Conservation (phyloP, 2,329 filamentous ascomycete genomes). For the Epichloe scottii region DNA sequence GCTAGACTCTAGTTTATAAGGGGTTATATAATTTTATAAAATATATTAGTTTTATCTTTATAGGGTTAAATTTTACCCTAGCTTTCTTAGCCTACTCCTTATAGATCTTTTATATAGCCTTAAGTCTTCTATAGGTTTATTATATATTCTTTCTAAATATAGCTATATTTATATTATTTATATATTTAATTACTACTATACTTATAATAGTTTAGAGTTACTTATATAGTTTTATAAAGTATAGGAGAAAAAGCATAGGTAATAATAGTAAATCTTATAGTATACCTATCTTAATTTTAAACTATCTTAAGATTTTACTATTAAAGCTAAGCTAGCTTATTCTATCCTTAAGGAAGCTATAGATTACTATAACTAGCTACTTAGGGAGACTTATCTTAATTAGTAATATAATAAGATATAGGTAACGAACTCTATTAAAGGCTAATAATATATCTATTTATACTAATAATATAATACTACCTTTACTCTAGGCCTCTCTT, state of each 20-base stretch:
- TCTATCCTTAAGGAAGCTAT: no score
- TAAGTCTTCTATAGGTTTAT: no score
- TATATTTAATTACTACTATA: background rate
- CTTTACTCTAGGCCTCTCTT: background rate
- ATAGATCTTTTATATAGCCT: no score
- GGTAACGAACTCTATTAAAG: background rate
- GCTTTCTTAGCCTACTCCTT: no score
- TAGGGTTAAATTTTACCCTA: no score
- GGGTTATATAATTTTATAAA: no score
- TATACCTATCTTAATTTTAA: background rate
- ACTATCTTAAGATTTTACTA: background rate
- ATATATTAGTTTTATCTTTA: no score
- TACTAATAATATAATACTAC: no score
- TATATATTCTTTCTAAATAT: no score
- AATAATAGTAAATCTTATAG: no score
- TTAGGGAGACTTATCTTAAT: background rate
- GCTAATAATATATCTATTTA: background rate
- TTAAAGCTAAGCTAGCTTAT: background rate
- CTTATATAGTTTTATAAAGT: background rate
- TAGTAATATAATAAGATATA: background rate
- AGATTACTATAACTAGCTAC: background rate
- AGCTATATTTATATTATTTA: no score
- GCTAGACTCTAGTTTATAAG: no score
- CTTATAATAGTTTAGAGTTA: background rate
- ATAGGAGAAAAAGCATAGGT: background rate